Evolutionary conservation across 2,329 filamentous ascomycete species (phyloP).

Genomic region (Aphanoascus verrucosus): DNA sequence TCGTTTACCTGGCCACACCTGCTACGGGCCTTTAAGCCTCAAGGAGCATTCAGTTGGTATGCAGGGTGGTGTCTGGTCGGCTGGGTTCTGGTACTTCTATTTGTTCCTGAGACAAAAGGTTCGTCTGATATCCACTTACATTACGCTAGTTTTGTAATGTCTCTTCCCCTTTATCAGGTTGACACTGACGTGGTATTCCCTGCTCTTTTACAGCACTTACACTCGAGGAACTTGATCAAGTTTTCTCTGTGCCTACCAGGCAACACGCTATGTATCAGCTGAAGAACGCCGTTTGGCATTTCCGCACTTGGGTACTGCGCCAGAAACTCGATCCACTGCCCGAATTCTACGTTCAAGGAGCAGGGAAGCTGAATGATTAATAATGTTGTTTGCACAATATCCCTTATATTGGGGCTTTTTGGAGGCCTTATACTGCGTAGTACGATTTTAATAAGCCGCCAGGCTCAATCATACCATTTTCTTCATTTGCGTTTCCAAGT

Average conservation of each 20-base stretch:
- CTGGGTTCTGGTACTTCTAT: conserved; percentile 43
- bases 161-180: too few species aligned
- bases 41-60: conserved; percentile 49
- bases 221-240: conserved; percentile 41
- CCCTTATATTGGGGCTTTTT: too few species aligned
- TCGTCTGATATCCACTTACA: conserved; percentile 5
- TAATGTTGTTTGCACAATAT: neutral
- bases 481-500: too few species aligned
- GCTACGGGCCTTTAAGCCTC: conserved; percentile 39
- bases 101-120: conserved; percentile 43
- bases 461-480: too few species aligned
- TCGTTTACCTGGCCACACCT: conserved; percentile 45
- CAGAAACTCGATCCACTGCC: conserved; percentile 27
- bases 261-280: conserved; percentile 35
- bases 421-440: too few species aligned
- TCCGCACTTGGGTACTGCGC: conserved; percentile 32
- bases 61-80: conserved; percentile 46
- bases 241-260: conserved; percentile 43
- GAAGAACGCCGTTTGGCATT: conserved; percentile 32
- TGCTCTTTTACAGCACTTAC: conserved; percentile 22
- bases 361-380: neutral
- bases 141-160: conserved; percentile 6
- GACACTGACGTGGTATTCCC: conserved; percentile 13
- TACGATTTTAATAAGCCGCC: too few species aligned
- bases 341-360: neutral